Evolutionary conservation across 805 yeast species (phyloP).

Genomic region (Wickerhamiella domercqiae): DNA sequence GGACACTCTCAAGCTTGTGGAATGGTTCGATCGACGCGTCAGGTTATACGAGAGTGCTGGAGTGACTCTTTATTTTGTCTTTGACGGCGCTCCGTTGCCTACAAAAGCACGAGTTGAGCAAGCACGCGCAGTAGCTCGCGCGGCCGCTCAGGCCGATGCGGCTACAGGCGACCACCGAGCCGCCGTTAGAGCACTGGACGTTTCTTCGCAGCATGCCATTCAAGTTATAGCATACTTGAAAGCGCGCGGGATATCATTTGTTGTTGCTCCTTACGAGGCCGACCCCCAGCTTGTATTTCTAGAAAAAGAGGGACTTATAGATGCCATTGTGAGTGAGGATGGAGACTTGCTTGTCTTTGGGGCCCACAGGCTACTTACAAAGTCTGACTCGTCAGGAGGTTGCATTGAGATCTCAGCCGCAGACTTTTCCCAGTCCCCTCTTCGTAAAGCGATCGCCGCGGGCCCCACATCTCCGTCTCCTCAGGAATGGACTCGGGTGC

Average conservation of each 20-base stretch:
- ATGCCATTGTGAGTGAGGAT: constrained; percentile 86
- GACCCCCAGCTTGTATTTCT: constrained; percentile 92
- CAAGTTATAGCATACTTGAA: constrained; percentile 52
- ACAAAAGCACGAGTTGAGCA: constrained; percentile 60
- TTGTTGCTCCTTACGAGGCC: constrained; percentile 97
- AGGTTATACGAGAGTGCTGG: constrained; percentile 51
- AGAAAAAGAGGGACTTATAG: constrained; percentile 57
- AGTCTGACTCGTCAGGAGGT: constrained; percentile 50
- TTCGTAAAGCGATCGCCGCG: background rate
- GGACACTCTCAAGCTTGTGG: constrained; percentile 46
- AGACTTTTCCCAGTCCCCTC: constrained; percentile 28
- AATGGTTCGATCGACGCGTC: constrained; percentile 51
- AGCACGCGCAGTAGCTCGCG: constrained; percentile 44
- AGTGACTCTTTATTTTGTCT: constrained; percentile 72
- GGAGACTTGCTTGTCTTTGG: constrained; percentile 89
- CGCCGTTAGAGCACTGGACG: constrained; percentile 32
- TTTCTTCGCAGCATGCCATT: constrained; percentile 85
- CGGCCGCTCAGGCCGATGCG: constrained; percentile 29
- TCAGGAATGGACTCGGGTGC: constrained; percentile 5
- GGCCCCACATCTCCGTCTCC: background rate
- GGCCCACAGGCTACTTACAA: constrained; percentile 58
- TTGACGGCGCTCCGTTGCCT: constrained; percentile 82
- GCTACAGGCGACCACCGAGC: constrained; percentile 1
- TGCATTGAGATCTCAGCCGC: constrained; percentile 55
- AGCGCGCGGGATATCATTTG: constrained; percentile 39